Base-by-base conservation (phyloP, 306 rosid genomes). In the Biancaea sappan region DNA sequence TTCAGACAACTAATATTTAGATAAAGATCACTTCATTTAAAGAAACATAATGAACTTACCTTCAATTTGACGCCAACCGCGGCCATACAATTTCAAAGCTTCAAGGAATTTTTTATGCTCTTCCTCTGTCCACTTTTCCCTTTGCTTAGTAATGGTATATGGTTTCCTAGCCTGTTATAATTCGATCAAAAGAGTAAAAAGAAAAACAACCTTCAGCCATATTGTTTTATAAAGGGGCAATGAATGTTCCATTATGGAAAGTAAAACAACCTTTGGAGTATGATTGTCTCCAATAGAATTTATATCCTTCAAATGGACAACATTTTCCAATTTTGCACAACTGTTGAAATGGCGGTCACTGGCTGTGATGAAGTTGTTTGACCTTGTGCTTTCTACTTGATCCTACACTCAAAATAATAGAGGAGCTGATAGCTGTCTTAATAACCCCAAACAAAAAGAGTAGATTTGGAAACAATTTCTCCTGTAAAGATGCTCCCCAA, bases 51-150 rank as follows among this genome's bases (percentile, higher is more conserved):
- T 25, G 26, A 46, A 25, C 80, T 73, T 77, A 92, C 98, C 98
- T 94, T 94, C 93, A 44, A 94, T 91, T 84, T 88, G 97, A 76
- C 95, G 96, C 98, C 98, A 94, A 71, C 97, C 96, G 4, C 98
- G 97, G 31, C 98, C 98, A 71, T 88, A 91, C 83, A 94, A 73
- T 75, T 91, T 94, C 86, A 94, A 88, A 59, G 99, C 99, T 85
- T 92, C 96, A 13, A 94, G 93, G 73, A 94, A 92, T 86, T 82
- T 94, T 50, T 86, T 84, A 82, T 94, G 99, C 89, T 94, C 99
- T 63, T 92, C 96, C 38, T 88, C 97, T 0, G 96, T 94, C 97
- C 99, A 94, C 77, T 94, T 94, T 72, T 90, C 99, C 81, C 99
- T 90, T 80, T 90, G 96, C 82, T 94, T 94, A 8, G 92, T 85